Percentiles rank a stretch among this genome's conserved stretches.
phyloP scores from a whole-genome alignment of 306 rosid species.

The Dicorynia guianensis region DNA sequence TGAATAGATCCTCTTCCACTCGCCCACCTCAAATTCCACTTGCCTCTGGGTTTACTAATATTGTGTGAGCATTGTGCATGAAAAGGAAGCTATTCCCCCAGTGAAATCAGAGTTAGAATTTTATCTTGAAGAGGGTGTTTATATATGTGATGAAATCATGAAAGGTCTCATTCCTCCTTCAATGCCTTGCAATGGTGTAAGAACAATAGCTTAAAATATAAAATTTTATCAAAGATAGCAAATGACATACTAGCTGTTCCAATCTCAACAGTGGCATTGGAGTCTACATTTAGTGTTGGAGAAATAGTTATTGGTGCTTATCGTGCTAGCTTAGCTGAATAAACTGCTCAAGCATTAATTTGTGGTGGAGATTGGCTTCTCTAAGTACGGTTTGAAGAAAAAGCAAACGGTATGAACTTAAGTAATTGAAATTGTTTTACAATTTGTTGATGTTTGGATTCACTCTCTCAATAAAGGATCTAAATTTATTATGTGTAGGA shows the following conservation, averaged over 20 bases:
- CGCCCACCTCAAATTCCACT: not conserved
- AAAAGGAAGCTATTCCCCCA: not conserved
- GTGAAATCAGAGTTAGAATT: not conserved
- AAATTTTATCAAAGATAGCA: not conserved
- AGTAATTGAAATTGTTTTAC: no score
- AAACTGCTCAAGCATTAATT: not conserved
- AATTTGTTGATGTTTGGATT: no score
- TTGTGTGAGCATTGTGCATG: no score
- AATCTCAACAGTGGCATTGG: not conserved
- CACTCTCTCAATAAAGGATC: no score
- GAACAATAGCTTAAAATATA: not conserved
- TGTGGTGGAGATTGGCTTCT: not conserved
- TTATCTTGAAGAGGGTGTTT: not conserved
- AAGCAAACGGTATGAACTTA: not conserved
- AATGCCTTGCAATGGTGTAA: not conserved
- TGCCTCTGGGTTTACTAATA: not conserved
- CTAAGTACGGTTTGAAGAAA: not conserved
- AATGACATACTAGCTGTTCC: not conserved
- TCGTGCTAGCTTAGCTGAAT: not conserved
- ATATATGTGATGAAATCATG: not conserved
- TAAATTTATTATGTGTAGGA: no score
- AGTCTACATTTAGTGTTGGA: not conserved
- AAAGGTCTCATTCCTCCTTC: not conserved
- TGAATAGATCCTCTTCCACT: not conserved
- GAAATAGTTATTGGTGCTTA: not conserved